Conservation (phyloP, 164 flowering plant species). For the Brasenia schreberi region DNA sequence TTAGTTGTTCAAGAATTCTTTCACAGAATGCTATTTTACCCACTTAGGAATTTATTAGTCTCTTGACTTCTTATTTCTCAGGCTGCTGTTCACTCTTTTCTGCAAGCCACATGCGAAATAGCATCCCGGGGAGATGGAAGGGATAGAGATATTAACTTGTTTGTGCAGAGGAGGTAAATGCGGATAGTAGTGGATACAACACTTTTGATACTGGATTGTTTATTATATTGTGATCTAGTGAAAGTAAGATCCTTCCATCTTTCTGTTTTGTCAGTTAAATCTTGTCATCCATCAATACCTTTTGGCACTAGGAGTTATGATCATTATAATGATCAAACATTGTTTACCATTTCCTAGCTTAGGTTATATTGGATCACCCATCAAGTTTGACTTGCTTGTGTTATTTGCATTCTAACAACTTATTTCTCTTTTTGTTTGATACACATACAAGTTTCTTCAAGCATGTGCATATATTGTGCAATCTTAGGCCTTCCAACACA, state of each 20-base stretch:
- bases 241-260: not conserved
- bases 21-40: not conserved
- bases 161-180: constrained; percentile 74
- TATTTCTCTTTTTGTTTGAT: too few relatives aligned
- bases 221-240: not conserved
- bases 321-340: too few relatives aligned
- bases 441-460: too few relatives aligned
- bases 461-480: too few relatives aligned
- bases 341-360: too few relatives aligned
- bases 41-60: not conserved
- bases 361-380: too few relatives aligned
- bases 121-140: constrained; percentile 76
- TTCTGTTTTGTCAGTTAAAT: not conserved
- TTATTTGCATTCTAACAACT: too few relatives aligned
- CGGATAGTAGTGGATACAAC: not conserved
- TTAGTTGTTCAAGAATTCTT: too few relatives aligned
- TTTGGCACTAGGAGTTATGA: too few relatives aligned
- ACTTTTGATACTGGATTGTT: not conserved
- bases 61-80: constrained; percentile 16
- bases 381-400: too few relatives aligned
- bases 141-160: constrained; percentile 70
- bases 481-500: too few relatives aligned
- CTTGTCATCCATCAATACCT: not conserved
- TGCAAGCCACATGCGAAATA: constrained; percentile 83
- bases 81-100: constrained; percentile 75